Percentiles rank a stretch among this genome's conserved stretches.
Evolutionary conservation across 805 yeast species (phyloP).

Genomic region (Pichia exigua): DNA sequence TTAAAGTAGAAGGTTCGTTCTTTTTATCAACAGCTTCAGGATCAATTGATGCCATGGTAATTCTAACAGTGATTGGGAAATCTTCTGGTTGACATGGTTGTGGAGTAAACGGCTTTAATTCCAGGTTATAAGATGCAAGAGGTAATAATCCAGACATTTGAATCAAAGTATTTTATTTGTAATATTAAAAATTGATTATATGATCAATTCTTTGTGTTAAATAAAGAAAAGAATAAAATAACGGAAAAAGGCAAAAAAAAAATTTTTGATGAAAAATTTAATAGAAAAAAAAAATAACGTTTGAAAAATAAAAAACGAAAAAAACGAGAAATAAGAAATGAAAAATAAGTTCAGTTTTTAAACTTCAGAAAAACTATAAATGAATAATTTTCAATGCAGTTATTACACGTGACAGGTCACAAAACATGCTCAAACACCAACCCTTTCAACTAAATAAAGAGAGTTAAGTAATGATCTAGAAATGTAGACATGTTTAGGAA

Average conservation of each 20-base stretch:
- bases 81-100: conserved; percentile 80
- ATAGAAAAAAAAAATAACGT: too few relatives aligned
- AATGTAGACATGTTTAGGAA: not conserved
- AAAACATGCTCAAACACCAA: not conserved
- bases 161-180: not conserved
- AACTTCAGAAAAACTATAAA: too few relatives aligned
- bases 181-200: not conserved
- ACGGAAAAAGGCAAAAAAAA: not conserved
- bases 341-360: too few relatives aligned
- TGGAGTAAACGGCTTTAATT: conserved; percentile 80
- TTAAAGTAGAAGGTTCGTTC: conserved; percentile 79
- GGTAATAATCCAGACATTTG: conserved; percentile 71
- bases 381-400: too few relatives aligned
- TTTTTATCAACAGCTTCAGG: conserved; percentile 79
- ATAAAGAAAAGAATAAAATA: not conserved
- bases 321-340: too few relatives aligned
- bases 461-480: too few relatives aligned
- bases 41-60: conserved; percentile 93
- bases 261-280: not conserved
- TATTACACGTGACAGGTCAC: not conserved
- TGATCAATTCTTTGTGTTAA: not conserved
- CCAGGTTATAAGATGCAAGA: conserved; percentile 78
- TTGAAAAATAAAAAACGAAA: too few relatives aligned
- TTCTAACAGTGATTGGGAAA: conserved; percentile 80
- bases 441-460: not conserved